These are phyloP conservation scores for Ogataea allantospora DNA, from an alignment of 805 yeast genomes.

Conservation along the genomic window DNA sequence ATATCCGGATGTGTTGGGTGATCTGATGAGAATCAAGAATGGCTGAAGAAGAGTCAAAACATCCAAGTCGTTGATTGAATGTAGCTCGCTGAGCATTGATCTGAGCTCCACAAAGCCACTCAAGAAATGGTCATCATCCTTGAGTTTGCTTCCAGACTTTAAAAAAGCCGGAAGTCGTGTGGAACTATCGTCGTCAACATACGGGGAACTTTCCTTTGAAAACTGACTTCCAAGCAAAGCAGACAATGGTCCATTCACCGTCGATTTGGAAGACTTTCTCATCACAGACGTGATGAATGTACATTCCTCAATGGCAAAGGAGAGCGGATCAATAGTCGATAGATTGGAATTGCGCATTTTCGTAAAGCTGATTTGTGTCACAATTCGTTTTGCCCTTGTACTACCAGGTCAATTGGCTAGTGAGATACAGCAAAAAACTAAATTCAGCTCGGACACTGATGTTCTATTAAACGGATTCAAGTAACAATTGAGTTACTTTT, in stretches of 20 bases:
- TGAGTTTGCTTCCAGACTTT: slow-evolving; percentile 29
- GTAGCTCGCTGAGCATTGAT: slow-evolving; percentile 59
- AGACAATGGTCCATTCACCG: slow-evolving; percentile 67
- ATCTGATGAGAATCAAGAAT: slow-evolving; percentile 75
- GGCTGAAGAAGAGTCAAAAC: slow-evolving; percentile 80
- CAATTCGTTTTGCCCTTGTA: neutral
- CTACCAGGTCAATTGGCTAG: neutral
- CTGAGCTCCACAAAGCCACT: slow-evolving; percentile 79
- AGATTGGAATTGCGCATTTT: slow-evolving; percentile 5
- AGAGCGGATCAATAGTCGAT: slow-evolving; percentile 66
- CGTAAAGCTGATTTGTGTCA: neutral
- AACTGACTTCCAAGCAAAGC: slow-evolving; percentile 69
- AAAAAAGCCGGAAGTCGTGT: slow-evolving; percentile 28
- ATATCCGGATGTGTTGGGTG: slow-evolving; percentile 81
- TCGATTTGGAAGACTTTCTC: slow-evolving; percentile 79
- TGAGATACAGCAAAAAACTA: neutral
- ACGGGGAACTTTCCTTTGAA: slow-evolving; percentile 29
- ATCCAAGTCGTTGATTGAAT: slow-evolving; percentile 56
- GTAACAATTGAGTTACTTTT: slow-evolving; percentile 4
- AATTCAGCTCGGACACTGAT: neutral
- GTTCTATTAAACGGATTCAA: neutral
- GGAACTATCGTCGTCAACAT: slow-evolving; percentile 29
- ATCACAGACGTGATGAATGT: slow-evolving; percentile 82
- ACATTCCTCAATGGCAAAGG: slow-evolving; percentile 86
- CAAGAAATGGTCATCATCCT: slow-evolving; percentile 55